phyloP scores from a whole-genome alignment of 192 early-diverging fungal species.

The Linnemannia zychae region DNA sequence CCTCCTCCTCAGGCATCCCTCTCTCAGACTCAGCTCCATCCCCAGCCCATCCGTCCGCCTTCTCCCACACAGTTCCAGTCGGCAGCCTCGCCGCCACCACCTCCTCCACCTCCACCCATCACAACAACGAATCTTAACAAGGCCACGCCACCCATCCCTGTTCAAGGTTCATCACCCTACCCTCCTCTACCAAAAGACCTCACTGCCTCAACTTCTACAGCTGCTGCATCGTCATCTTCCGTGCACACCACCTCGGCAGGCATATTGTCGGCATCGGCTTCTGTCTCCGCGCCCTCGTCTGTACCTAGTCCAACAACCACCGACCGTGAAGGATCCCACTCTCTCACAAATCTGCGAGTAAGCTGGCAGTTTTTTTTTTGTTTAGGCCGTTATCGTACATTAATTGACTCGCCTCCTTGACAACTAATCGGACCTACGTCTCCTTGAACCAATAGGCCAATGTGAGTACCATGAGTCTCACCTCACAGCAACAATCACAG shows the following conservation, averaged over 20 bases:
- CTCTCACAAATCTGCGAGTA: conserved; percentile 28
- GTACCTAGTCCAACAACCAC: conserved; percentile 32
- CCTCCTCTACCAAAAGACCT: conserved; percentile 34
- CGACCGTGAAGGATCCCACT: conserved; percentile 30
- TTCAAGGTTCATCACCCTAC: conserved; percentile 28
- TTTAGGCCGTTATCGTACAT: neutral
- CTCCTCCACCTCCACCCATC: conserved; percentile 50
- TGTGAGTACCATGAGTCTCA: conserved; percentile 46
- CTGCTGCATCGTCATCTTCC: neutral
- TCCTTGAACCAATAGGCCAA: conserved; percentile 21
- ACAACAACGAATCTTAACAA: conserved; percentile 40
- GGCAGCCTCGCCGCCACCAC: conserved; percentile 18
- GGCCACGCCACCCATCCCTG: conserved; percentile 18
- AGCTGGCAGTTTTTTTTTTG: neutral
- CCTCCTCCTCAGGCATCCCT: conserved; percentile 29
- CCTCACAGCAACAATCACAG: conserved; percentile 15
- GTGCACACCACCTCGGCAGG: neutral
- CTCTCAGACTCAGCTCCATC: conserved; percentile 50
- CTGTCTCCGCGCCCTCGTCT: neutral
- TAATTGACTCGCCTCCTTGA: neutral
- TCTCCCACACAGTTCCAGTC: conserved; percentile 21
- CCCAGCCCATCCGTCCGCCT: conserved; percentile 18
- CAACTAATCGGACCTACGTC: neutral
- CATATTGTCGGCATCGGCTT: conserved; percentile 5
- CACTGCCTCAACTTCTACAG: conserved; percentile 9